A percentile compares a stretch with the other conserved stretches of the same genome.
These are phyloP conservation scores for Ehretia macrophylla DNA, from an alignment of 257 asterid genomes.

Conservation along the genomic window DNA sequence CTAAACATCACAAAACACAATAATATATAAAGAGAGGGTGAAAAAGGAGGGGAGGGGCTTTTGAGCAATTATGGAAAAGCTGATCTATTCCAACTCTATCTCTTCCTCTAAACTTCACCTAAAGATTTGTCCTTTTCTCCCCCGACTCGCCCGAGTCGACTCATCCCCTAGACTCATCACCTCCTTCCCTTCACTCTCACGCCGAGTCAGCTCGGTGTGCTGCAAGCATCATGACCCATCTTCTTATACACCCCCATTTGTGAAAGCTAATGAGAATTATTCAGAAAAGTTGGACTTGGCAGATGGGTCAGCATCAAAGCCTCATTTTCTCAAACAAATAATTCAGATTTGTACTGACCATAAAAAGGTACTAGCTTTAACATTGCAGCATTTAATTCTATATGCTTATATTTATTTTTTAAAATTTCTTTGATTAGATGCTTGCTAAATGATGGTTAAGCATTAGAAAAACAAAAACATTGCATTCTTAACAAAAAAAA, in stretches of 20 bases:
- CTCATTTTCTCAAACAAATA: not conserved
- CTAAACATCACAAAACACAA: no score
- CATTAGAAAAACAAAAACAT: no score
- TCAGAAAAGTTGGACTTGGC: not conserved
- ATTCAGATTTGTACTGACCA: not conserved
- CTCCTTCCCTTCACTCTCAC: slow-evolving; percentile 11
- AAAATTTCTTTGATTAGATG: no score
- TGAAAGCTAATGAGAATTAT: not conserved
- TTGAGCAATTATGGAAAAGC: slow-evolving; percentile 53
- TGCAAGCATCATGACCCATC: slow-evolving; percentile 28
- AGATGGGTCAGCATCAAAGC: not conserved
- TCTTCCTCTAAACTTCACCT: slow-evolving; percentile 33
- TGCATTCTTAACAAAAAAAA: no score
- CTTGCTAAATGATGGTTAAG: no score
- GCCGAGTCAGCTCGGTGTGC: slow-evolving; percentile 30
- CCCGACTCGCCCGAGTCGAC: slow-evolving; percentile 28
- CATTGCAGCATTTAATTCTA: not conserved
- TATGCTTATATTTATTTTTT: no score
- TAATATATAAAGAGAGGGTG: not conserved
- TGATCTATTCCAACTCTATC: slow-evolving; percentile 49
- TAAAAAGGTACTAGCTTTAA: not conserved
- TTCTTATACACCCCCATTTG: not conserved
- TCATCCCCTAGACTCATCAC: slow-evolving; percentile 22
- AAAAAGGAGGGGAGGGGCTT: not conserved
- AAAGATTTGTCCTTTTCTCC: slow-evolving; percentile 34